Evolutionary conservation across 495 filamentous ascomycete species (phyloP).

Genomic region (Ramalina intermedia): DNA sequence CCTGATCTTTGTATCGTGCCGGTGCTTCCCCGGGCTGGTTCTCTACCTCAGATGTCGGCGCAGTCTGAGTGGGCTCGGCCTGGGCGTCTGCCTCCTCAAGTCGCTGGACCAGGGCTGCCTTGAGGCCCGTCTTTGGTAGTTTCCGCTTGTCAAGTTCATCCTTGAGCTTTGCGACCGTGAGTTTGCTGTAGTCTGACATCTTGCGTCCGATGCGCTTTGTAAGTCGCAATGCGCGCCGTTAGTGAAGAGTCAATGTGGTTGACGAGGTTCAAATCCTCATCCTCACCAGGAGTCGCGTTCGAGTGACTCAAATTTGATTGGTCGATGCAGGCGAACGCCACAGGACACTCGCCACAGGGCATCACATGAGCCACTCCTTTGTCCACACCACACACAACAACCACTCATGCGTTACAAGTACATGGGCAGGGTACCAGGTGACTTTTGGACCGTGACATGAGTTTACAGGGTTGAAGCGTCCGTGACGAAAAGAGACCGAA

Average conservation of each 20-base stretch:
- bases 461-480: no score
- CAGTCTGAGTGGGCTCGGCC: background rate
- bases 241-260: no score
- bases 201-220: background rate
- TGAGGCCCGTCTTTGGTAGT: constrained; percentile 35
- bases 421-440: no score
- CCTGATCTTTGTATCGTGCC: no score
- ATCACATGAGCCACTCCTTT: no score
- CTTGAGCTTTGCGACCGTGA: constrained; percentile 40
- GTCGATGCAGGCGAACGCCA: no score
- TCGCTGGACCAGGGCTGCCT: constrained; percentile 26
- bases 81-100: constrained; percentile 31
- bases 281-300: background rate
- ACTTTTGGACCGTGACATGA: no score
- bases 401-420: no score
- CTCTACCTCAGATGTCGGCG: background rate
- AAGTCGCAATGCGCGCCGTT: background rate
- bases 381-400: no score
- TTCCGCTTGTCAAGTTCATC: constrained; percentile 37
- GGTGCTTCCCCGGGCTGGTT: no score
- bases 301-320: background rate
- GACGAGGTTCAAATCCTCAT: background rate
- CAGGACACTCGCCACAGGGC: no score
- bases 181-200: constrained; percentile 37
- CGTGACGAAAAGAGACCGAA: no score